phyloP scores from a whole-genome alignment of 2,329 filamentous ascomycete species.

The Lecanicillium sp. region DNA sequence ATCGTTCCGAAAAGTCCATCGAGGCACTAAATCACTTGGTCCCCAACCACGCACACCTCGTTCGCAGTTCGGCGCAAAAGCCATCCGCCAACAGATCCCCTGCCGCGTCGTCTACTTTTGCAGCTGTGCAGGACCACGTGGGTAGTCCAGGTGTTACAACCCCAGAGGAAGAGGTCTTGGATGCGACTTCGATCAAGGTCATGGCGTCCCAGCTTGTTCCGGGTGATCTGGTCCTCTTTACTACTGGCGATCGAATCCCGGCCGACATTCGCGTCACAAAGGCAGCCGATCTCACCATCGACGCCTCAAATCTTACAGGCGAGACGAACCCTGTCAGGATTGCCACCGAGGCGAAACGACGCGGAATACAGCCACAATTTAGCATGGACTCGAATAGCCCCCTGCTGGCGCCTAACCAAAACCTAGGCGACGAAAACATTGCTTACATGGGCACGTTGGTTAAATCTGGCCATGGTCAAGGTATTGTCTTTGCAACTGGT shows the following conservation, averaged over 20 bases:
- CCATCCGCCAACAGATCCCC: constrained; percentile 26
- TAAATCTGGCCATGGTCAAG: constrained; percentile 89
- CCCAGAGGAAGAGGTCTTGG: constrained; percentile 55
- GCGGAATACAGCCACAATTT: constrained; percentile 14
- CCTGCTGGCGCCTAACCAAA: constrained; percentile 2
- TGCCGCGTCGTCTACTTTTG: constrained; percentile 40
- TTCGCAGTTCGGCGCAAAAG: constrained; percentile 50
- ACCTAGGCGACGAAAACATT: constrained; percentile 68
- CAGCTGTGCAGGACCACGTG: constrained; percentile 36
- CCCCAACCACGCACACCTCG: constrained; percentile 91
- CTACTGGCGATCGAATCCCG: constrained; percentile 91
- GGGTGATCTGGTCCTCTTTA: constrained; percentile 88
- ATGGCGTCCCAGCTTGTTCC: constrained; percentile 83
- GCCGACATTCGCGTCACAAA: constrained; percentile 92
- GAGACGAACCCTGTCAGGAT: constrained; percentile 92
- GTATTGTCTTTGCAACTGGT: constrained; percentile 94
- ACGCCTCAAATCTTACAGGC: constrained; percentile 93
- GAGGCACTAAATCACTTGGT: constrained; percentile 91
- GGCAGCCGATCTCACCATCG: constrained; percentile 83
- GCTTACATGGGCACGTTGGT: constrained; percentile 98
- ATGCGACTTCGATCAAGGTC: constrained; percentile 73
- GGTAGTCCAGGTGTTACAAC: constrained; percentile 42
- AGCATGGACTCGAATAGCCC: neutral
- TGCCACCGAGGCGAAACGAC: constrained; percentile 49
- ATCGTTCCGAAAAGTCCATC: constrained; percentile 93